Evolutionary conservation across 352 stramenopile species (phyloP).

Genomic region (Globisporangium splendens): DNA sequence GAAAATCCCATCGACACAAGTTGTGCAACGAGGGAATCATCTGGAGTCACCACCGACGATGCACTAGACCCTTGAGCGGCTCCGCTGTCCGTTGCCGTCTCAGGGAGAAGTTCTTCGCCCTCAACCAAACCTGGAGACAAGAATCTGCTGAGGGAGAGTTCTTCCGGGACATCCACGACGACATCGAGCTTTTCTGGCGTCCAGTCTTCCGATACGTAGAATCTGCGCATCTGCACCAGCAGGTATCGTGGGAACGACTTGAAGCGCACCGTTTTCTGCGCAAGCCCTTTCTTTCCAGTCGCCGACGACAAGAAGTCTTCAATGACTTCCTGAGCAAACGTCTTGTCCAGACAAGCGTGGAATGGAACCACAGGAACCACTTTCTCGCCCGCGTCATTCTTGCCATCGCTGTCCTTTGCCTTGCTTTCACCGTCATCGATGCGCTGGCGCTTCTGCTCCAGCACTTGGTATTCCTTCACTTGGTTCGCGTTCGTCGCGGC

Average conservation of each 20-base stretch:
- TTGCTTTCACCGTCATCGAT: slow-evolving; percentile 53
- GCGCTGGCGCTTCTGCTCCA: slow-evolving; percentile 85
- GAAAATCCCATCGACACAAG: slow-evolving; percentile 98
- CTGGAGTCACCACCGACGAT: slow-evolving; percentile 49
- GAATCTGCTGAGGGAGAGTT: slow-evolving; percentile 79
- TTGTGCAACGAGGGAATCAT: slow-evolving; percentile 91
- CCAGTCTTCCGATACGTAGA: slow-evolving; percentile 96
- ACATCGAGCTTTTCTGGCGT: slow-evolving; percentile 97
- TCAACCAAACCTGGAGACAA: slow-evolving; percentile 80
- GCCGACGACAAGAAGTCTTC: slow-evolving; percentile 87
- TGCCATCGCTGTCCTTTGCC: slow-evolving; percentile 20
- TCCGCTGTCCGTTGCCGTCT: slow-evolving; percentile 25
- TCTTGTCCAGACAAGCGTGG: slow-evolving; percentile 92
- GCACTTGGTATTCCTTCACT: slow-evolving; percentile 83
- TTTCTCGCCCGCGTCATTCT: slow-evolving; percentile 58
- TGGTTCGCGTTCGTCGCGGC: slow-evolving; percentile 82
- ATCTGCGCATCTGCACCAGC: slow-evolving; percentile 95
- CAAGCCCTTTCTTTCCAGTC: slow-evolving; percentile 72
- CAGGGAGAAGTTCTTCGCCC: slow-evolving; percentile 87
- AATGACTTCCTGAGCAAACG: slow-evolving; percentile 87
- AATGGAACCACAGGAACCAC: slow-evolving; percentile 92
- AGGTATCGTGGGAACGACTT: slow-evolving; percentile 96
- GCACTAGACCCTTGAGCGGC: slow-evolving; percentile 9
- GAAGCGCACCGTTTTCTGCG: slow-evolving; percentile 86
- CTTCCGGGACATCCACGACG: slow-evolving; percentile 93